Evolutionary conservation across 2,329 filamentous ascomycete species (phyloP).

Genomic region (Aspergillus fischeri): DNA sequence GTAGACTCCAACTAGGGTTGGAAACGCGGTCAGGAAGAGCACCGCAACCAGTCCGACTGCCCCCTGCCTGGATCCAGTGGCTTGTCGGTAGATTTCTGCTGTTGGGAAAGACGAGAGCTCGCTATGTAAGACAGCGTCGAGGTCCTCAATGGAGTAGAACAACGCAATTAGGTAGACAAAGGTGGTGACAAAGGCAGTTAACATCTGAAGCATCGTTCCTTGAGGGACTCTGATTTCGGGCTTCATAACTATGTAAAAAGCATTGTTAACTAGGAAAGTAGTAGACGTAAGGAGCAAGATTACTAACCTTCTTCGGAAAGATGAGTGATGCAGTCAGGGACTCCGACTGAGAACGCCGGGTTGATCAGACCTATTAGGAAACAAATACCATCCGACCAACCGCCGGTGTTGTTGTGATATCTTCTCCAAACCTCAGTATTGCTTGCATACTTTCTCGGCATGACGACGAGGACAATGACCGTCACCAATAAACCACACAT

Average conservation of each 20-base stretch:
- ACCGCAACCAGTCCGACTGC: slow-evolving; percentile 53
- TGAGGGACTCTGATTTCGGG: slow-evolving; percentile 39
- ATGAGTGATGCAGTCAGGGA: slow-evolving; percentile 60
- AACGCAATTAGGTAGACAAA: slow-evolving; percentile 48
- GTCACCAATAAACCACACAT: slow-evolving; percentile 46
- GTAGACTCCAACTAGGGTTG: slow-evolving; percentile 51
- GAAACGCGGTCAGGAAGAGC: slow-evolving; percentile 51
- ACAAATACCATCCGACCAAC: slow-evolving; percentile 30
- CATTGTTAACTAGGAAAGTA: not conserved
- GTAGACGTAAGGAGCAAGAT: not conserved
- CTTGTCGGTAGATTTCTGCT: slow-evolving; percentile 62
- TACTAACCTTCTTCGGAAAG: slow-evolving; percentile 52
- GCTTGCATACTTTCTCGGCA: slow-evolving; percentile 40
- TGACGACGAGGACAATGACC: slow-evolving; percentile 45
- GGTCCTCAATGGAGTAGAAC: slow-evolving; percentile 31
- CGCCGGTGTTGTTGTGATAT: slow-evolving; percentile 27
- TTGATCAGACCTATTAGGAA: slow-evolving; percentile 61
- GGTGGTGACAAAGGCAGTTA: slow-evolving; percentile 39
- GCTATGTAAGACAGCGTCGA: slow-evolving; percentile 52
- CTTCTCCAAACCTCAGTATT: slow-evolving; percentile 24
- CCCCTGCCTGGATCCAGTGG: slow-evolving; percentile 49
- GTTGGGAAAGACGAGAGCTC: slow-evolving; percentile 52
- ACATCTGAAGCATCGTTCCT: slow-evolving; percentile 44
- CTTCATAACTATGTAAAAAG: slow-evolving; percentile 16
- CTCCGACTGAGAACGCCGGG: slow-evolving; percentile 63